Percentiles rank a stretch among this genome's conserved stretches.
These are phyloP conservation scores for Syzygium aromaticum DNA, from an alignment of 345 rosid genomes.

Conservation along the genomic window DNA sequence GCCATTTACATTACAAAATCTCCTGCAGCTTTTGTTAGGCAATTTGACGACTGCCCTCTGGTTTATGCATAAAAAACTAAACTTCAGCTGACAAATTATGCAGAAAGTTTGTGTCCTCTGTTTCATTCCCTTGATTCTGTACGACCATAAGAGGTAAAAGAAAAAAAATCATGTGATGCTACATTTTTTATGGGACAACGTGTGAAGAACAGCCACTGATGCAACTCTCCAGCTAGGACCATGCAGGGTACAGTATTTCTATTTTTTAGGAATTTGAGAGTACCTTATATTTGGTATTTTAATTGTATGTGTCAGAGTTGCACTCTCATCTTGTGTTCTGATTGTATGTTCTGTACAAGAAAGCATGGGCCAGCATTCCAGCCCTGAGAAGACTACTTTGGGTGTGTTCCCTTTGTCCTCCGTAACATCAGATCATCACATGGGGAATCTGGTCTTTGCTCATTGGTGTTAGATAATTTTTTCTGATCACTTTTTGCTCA, in stretches of 20 bases:
- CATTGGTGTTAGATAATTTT: background rate
- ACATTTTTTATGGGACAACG: background rate
- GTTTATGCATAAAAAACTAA: background rate
- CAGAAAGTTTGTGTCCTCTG: background rate
- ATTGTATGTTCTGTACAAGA: background rate
- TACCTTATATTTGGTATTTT: background rate
- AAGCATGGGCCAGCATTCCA: background rate
- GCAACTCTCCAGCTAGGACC: background rate
- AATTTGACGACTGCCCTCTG: background rate
- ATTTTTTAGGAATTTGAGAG: background rate
- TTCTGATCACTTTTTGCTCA: conserved; percentile 2
- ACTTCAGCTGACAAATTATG: background rate
- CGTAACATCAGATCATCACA: conserved; percentile 20
- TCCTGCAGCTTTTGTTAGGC: background rate
- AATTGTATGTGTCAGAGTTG: background rate
- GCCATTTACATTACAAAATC: background rate
- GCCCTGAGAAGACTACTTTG: background rate
- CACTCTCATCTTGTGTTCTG: background rate
- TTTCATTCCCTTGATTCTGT: background rate
- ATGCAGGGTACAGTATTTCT: background rate
- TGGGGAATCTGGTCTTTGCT: conserved; percentile 15
- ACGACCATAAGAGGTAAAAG: background rate
- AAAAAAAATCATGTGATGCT: background rate
- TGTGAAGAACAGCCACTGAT: background rate
- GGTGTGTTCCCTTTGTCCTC: background rate